Conservation (phyloP, 2,329 filamentous ascomycete genomes). For the Westerdykella ornata region DNA sequence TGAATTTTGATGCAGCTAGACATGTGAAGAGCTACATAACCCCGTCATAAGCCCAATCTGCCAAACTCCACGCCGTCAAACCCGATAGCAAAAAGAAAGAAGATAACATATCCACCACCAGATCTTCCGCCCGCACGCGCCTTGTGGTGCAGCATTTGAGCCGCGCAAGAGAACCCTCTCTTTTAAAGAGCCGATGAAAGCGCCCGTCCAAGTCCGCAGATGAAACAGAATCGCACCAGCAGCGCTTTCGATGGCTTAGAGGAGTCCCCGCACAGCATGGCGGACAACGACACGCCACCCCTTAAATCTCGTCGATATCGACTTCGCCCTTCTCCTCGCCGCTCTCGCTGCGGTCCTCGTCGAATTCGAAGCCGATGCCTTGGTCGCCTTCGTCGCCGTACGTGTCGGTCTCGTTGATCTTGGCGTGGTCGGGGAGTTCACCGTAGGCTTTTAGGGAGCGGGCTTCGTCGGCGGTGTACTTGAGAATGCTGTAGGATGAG, state of each 20-base stretch:
- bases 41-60: too few relatives aligned
- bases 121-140: slow-evolving; percentile 33
- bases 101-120: slow-evolving; percentile 1
- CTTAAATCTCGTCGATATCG: slow-evolving; percentile 88
- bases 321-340: slow-evolving; percentile 64
- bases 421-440: slow-evolving; percentile 92
- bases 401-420: slow-evolving; percentile 99
- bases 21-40: too few relatives aligned
- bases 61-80: not conserved
- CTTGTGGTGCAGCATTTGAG: slow-evolving; percentile 37
- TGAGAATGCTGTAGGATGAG: slow-evolving; percentile 60
- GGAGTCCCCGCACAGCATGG: slow-evolving; percentile 32
- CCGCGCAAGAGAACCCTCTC: slow-evolving; percentile 16
- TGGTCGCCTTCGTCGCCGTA: slow-evolving; percentile 87
- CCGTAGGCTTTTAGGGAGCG: slow-evolving; percentile 93
- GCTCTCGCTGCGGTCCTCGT: slow-evolving; percentile 66
- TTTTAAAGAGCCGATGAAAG: too few relatives aligned
- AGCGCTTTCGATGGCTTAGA: too few relatives aligned
- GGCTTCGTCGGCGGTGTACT: slow-evolving; percentile 81
- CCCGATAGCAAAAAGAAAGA: not conserved
- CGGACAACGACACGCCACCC: slow-evolving; percentile 17
- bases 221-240: slow-evolving; percentile 3
- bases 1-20: too few relatives aligned
- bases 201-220: too few relatives aligned
- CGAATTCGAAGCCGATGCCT: slow-evolving; percentile 95